These are phyloP conservation scores for Leishmania gerbilli DNA, from an alignment of 208 protist genomes.

Conservation along the genomic window DNA sequence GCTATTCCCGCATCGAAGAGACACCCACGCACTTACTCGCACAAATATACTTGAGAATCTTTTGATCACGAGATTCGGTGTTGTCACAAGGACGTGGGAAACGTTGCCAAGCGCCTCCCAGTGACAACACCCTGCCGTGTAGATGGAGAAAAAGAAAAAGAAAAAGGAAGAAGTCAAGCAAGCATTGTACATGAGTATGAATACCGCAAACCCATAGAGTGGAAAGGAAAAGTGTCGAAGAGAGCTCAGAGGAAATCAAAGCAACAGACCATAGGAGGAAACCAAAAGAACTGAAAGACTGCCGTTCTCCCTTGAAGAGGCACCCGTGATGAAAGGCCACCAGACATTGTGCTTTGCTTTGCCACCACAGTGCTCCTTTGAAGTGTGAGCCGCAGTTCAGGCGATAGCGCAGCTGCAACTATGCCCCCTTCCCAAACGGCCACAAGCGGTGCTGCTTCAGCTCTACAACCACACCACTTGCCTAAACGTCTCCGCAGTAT, in stretches of 20 bases:
- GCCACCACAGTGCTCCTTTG: not conserved
- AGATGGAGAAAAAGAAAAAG: not conserved
- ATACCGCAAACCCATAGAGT: not conserved
- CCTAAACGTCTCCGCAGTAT: not conserved
- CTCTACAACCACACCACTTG: not conserved
- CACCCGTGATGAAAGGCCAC: not conserved
- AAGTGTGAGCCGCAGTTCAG: not conserved
- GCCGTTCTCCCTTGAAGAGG: not conserved
- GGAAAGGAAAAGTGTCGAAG: not conserved
- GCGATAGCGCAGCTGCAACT: not conserved
- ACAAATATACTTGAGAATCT: not conserved
- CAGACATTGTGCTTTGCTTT: not conserved
- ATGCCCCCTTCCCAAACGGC: not conserved
- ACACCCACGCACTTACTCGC: not conserved
- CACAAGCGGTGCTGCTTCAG: not conserved
- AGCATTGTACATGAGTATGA: slow-evolving; percentile 9
- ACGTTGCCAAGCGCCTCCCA: not conserved
- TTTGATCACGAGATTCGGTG: not conserved
- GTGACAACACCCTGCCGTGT: not conserved
- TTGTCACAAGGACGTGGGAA: not conserved
- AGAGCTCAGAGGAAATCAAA: not conserved
- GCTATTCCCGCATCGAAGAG: not conserved
- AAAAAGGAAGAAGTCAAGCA: not conserved
- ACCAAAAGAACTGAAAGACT: not conserved
- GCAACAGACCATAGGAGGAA: not conserved